These are phyloP conservation scores for Nitzschia palea DNA, from an alignment of 108 stramenopile species.

Conservation along the genomic window DNA sequence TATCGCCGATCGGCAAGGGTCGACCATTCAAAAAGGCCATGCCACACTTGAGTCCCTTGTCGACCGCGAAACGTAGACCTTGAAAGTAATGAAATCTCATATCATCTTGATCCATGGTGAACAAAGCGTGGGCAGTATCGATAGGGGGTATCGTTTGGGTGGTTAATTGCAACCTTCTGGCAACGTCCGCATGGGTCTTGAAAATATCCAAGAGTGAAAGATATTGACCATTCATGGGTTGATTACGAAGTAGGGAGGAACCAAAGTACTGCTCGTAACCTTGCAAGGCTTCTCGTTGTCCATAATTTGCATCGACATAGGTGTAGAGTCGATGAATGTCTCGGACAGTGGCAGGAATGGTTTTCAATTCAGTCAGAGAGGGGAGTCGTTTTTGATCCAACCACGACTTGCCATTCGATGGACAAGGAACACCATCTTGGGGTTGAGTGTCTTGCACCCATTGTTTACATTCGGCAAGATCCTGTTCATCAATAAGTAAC, in stretches of 20 bases:
- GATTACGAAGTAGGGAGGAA: not conserved
- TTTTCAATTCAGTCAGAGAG: slow-evolving; percentile 14
- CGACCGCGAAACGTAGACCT: slow-evolving; percentile 56
- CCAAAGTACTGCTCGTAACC: slow-evolving; percentile 34
- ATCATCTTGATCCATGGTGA: slow-evolving; percentile 13
- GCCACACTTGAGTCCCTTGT: slow-evolving; percentile 59
- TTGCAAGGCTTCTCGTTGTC: slow-evolving; percentile 6
- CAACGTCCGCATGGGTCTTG: slow-evolving; percentile 39
- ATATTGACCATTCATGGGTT: slow-evolving; percentile 6
- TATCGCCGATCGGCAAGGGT: slow-evolving; percentile 52
- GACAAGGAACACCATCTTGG: slow-evolving; percentile 35
- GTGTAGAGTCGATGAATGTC: slow-evolving; percentile 41
- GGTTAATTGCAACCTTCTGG: slow-evolving; percentile 28
- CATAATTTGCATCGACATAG: slow-evolving; percentile 12
- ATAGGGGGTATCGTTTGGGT: not conserved
- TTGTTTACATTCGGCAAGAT: slow-evolving; percentile 38
- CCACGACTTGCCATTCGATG: slow-evolving; percentile 22
- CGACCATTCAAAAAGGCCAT: slow-evolving; percentile 88
- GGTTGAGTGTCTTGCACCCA: slow-evolving; percentile 25
- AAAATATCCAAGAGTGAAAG: slow-evolving; percentile 33
- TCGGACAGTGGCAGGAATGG: slow-evolving; percentile 24
- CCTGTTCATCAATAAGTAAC: slow-evolving; percentile 56
- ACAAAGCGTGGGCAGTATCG: not conserved
- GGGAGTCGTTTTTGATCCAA: slow-evolving; percentile 11
- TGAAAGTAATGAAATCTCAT: slow-evolving; percentile 37